Base-by-base conservation (phyloP, 257 asterid species). In the Plantago ovata region DNA sequence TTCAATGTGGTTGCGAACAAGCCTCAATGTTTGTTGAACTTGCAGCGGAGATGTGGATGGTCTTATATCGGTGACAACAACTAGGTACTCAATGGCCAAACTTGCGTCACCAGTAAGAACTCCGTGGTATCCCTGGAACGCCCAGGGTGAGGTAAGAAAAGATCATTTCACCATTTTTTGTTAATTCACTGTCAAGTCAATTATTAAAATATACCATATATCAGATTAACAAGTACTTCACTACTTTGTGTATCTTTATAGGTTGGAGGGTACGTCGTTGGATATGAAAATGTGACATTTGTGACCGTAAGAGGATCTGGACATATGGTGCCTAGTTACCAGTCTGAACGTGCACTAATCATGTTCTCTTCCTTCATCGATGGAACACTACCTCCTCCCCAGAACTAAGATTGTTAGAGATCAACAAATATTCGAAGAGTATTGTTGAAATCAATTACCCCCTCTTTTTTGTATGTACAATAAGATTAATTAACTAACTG, bases 31-130 rank as follows among this genome's bases (percentile, higher is more conserved):
- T 40, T 3, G 10, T 6, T 46, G 8, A n/a, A 45, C 21, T 14
- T 42, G 45, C 65, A 77, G 83, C n/a, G 83, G 83, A 9, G 83
- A 77, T 36, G 58, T 70, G 9, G 83, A 77, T 47, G 80, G 80
- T 45, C 63, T 70, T 51, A 68, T 77, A 45, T 75, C 80, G 0
- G 73, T 74, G 54, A 74, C 77, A 22, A 56, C 80, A 18, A 70
- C 80, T 10, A 67, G 68, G 56, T 66, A 70, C 60, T 64, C 75
- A 19, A 67, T 77, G 3, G 75, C 61, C 5, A 65, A 60, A 14
- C 56, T 77, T 60, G 69, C 68, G 10, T 43, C 75, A 18, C 63
- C 13, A 14, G 54, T 70, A 1, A 62, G 58, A 24, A 56, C 64
- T 22, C 56, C 67, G 38, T 77, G 83, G 80, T 53, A 65, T 43